phyloP scores from a whole-genome alignment of 2,329 filamentous ascomycete species.

The Harringtonia aguacate region DNA sequence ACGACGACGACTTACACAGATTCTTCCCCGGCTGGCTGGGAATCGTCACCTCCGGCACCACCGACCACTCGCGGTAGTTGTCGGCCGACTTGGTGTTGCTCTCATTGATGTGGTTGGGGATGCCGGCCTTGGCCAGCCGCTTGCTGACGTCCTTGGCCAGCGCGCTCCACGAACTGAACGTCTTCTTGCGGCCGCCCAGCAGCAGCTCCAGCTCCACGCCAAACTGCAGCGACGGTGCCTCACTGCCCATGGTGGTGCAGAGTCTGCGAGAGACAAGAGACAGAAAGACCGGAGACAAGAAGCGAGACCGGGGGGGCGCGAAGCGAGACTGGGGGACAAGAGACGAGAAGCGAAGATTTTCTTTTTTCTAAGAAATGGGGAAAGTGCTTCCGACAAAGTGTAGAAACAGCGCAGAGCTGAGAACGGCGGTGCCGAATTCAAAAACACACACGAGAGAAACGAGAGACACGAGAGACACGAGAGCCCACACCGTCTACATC shows the following conservation, averaged over 20 bases:
- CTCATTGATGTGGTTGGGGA: constrained; percentile 23
- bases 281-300: too few relatives aligned
- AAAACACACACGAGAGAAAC: not conserved
- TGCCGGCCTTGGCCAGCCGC: constrained; percentile 19
- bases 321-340: too few relatives aligned
- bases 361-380: too few relatives aligned
- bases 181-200: constrained; percentile 20
- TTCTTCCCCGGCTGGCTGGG: constrained; percentile 19
- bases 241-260: not conserved
- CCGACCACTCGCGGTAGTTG: constrained; percentile 25
- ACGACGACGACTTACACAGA: constrained; percentile 15
- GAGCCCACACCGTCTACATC: too few relatives aligned
- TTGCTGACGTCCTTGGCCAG: constrained; percentile 24
- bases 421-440: not conserved
- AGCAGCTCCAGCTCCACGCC: constrained; percentile 28
- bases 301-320: too few relatives aligned
- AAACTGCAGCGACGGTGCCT: constrained; percentile 15
- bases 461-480: too few relatives aligned
- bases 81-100: constrained; percentile 16
- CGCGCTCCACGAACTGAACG: constrained; percentile 18
- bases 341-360: too few relatives aligned
- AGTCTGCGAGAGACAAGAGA: too few relatives aligned
- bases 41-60: constrained; percentile 26
- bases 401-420: constrained; percentile 5
- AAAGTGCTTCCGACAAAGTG: constrained; percentile 25